Evolutionary conservation across 495 filamentous ascomycete genomes (phyloP).

Genomic region (Darksidea phi): DNA sequence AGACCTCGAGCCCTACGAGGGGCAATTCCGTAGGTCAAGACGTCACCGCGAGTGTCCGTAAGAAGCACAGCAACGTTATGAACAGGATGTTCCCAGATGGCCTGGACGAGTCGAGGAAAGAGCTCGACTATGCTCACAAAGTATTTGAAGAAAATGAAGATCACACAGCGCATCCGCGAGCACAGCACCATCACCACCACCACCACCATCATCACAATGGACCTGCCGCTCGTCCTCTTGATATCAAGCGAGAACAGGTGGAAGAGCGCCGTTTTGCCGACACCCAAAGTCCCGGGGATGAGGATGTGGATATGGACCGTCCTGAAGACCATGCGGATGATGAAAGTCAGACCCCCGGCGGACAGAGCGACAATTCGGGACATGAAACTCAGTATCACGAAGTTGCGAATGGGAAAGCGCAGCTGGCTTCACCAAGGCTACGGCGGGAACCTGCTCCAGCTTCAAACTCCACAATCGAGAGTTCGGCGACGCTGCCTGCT

Average conservation of each 20-base stretch:
- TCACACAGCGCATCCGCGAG: conserved; percentile 4
- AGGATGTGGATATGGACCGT: conserved; percentile 22
- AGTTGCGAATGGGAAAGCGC: conserved; percentile 1
- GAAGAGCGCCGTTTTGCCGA: conserved; percentile 8
- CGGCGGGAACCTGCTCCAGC: neutral
- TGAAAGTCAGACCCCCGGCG: conserved; percentile 20
- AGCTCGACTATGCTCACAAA: conserved; percentile 23
- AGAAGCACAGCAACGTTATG: conserved; percentile 27
- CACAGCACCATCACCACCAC: conserved; percentile 15
- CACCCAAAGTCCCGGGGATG: conserved; percentile 15
- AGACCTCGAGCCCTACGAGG: conserved; percentile 23
- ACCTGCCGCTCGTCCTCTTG: neutral
- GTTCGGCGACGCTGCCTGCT: neutral
- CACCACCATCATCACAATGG: conserved; percentile 10
- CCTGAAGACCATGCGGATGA: conserved; percentile 24
- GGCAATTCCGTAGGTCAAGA: conserved; percentile 7
- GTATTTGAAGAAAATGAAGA: conserved; percentile 25
- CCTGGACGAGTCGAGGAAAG: conserved; percentile 18
- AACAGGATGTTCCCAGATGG: conserved; percentile 31
- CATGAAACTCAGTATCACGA: conserved; percentile 25
- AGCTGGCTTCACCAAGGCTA: neutral
- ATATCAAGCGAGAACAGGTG: conserved; percentile 22
- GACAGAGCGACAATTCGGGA: conserved; percentile 18
- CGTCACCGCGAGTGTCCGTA: conserved; percentile 20
- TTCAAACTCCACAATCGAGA: neutral